Evolutionary conservation across 495 filamentous ascomycete species (phyloP), one percentile per base, ranked within the genome.

Genomic region (Aspergillus avenaceus): DNA sequence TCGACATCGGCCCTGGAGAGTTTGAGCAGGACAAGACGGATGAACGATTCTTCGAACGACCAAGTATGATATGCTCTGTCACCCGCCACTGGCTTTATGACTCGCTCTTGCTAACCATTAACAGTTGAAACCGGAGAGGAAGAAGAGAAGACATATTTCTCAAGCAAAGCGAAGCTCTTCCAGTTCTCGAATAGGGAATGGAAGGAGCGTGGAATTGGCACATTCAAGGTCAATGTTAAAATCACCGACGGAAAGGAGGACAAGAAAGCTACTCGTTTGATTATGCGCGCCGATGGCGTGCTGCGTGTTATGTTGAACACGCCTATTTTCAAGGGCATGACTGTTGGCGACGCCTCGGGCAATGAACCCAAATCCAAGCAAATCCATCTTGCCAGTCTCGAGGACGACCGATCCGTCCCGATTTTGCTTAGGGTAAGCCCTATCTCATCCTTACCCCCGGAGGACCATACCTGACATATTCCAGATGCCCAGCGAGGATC

Each of bases 221-320:
- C 81, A 44, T 78, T 96, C 57, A 91, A 91, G 68, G 75, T 96
- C 60, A 96, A 96, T 58, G 82, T 85, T 8, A 75, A 80, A n/a
- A 64, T 72, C 6, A 59, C 61, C 4, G 76, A 83, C 41, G 77
- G 81, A 11, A 60, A 62, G 8, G 56, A 63, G 16, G 76, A 83
- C n/a, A 64, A 59, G 12, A 76, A 72, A 50, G 63, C 72, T 21
- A 81, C 81, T 9, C 84, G 91, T 21, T 78, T 96, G 57, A 80
- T 96, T 50, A 90, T 96, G 84, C 82, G 91, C 5, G 89, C 92
- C 36, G 89, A 95, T 53, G 86, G 87, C 32, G 87, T 85, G 5
- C 77, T 86, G 46, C 81, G 88, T n/a, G 84, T 96, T n/a, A 82
- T 93, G 60, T 75, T 96, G 31, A 96, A 96, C 66, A 85, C 84